Base-by-base conservation (phyloP, 2,329 filamentous ascomycete genomes). In the Colletotrichum coccodes region DNA sequence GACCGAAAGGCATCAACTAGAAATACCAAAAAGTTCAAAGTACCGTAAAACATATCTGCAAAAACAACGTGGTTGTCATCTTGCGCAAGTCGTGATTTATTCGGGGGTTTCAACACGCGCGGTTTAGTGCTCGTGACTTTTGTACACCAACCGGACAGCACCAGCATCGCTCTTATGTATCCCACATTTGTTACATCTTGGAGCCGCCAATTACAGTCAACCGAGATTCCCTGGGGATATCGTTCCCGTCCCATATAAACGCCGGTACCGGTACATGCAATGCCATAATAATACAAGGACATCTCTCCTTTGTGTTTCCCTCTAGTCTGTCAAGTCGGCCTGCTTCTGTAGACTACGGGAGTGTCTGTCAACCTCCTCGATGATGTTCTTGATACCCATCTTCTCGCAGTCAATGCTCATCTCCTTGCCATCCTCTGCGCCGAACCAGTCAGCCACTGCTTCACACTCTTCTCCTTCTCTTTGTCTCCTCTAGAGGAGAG, bases 301-400 rank as follows among this genome's bases (percentile, higher is more conserved):
- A 40, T 11, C 9, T 32, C n/a, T 3, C 23, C 23, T 26, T 42
- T 11, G n/a, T 23, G 14, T 21, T 21, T 23, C 12, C 30, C 16
- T 49, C 72, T 71, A 80, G 18, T 89, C 87, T 42, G 81, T 82
- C 78, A 98, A 83, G 77, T 97, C 95, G 74, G 94, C 93, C 81
- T 94, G 90, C 79, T 97, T 91, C 75, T 94, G 90, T 76, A 98
- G 82, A 73, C 86, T 85, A 73, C 96, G 89, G 58, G 94, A 97
- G 83, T 98, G 94, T 75, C 96, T 87, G 79, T 98, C 93, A 50
- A 97, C 90, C 81, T 98, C 94, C 79, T 94, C 93, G 66, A 95
- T 87, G 23, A 98, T 89, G 76, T 94, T 92, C 78, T 93, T 93
- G 77, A 98, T 95, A 74, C 91, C 92, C 82, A 95, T 85, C 79